Percentiles rank a stretch among this genome's conserved stretches.
Conservation (phyloP, 106 monocot genomes). For the Apostasia shenzhenica region DNA sequence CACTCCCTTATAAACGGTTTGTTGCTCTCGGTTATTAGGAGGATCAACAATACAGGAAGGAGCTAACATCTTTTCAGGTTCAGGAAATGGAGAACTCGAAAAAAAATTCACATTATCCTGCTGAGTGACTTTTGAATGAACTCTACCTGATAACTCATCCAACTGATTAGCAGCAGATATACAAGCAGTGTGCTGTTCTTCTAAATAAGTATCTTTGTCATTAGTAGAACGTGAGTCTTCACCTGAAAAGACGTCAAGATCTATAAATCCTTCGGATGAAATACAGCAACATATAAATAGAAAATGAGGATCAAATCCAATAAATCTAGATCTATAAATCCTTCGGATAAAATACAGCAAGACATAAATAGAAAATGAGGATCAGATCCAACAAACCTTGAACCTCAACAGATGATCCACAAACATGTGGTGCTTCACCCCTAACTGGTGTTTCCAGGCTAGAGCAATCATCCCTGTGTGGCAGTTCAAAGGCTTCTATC, state of each 20-base stretch:
- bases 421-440: conserved; percentile 12
- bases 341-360: neutral
- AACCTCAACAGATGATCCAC: conserved; percentile 17
- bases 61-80: conserved; percentile 84
- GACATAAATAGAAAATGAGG: neutral
- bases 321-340: conserved; percentile 4
- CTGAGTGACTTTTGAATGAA: conserved; percentile 21
- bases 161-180: conserved; percentile 3
- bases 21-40: conserved; percentile 48
- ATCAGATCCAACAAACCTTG: conserved; percentile 39
- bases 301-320: conserved; percentile 1
- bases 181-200: conserved; percentile 9
- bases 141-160: conserved; percentile 7
- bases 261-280: no score
- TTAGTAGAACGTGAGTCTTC: conserved; percentile 2
- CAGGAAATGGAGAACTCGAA: conserved; percentile 63
- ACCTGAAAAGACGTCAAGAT: conserved; percentile 15
- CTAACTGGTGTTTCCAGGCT: conserved; percentile 11
- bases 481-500: conserved; percentile 13
- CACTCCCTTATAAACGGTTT: conserved; percentile 50
- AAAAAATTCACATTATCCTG: conserved; percentile 25
- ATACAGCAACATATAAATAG: neutral
- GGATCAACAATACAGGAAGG: conserved; percentile 17
- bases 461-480: conserved; percentile 9
- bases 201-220: conserved; percentile 8